These are phyloP conservation scores for Cordyceps sp. DNA, from an alignment of 2,329 filamentous ascomycete genomes.

Conservation along the genomic window DNA sequence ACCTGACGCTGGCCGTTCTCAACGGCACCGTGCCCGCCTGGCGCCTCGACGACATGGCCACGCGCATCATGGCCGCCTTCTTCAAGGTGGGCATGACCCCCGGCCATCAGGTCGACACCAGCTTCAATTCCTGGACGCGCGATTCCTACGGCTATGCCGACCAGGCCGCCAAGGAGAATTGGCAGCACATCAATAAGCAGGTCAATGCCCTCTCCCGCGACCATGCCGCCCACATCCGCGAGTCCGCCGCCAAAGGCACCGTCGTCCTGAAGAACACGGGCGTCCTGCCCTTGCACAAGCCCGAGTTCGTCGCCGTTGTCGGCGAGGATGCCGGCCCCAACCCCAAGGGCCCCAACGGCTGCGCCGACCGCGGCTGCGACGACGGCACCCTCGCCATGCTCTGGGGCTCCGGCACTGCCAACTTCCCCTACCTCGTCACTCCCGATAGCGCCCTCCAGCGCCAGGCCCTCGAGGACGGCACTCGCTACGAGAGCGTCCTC, in stretches of 20 bases:
- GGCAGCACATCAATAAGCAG: slow-evolving; percentile 59
- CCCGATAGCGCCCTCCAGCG: slow-evolving; percentile 54
- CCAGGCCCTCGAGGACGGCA: slow-evolving; percentile 41
- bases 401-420: slow-evolving; percentile 62
- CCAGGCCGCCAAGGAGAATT: slow-evolving; percentile 40
- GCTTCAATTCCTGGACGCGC: slow-evolving; percentile 77
- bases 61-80: slow-evolving; percentile 59
- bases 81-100: slow-evolving; percentile 47
- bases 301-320: slow-evolving; percentile 60
- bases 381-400: slow-evolving; percentile 53
- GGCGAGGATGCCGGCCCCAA: slow-evolving; percentile 73
- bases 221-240: slow-evolving; percentile 57
- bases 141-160: slow-evolving; percentile 61
- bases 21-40: slow-evolving; percentile 82
- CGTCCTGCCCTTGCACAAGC: slow-evolving; percentile 59
- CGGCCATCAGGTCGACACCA: slow-evolving; percentile 37
- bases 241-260: slow-evolving; percentile 62
- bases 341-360: slow-evolving; percentile 62
- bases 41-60: slow-evolving; percentile 81
- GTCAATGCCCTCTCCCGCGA: slow-evolving; percentile 70
- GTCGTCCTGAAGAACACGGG: slow-evolving; percentile 81
- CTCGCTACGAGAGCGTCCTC: slow-evolving; percentile 48
- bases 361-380: slow-evolving; percentile 47
- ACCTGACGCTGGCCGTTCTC: slow-evolving; percentile 71
- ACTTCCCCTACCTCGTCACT: slow-evolving; percentile 61